These are phyloP conservation scores for Alternaria hordeiaustralica DNA, from an alignment of 2,329 filamentous ascomycete genomes.

Conservation along the genomic window DNA sequence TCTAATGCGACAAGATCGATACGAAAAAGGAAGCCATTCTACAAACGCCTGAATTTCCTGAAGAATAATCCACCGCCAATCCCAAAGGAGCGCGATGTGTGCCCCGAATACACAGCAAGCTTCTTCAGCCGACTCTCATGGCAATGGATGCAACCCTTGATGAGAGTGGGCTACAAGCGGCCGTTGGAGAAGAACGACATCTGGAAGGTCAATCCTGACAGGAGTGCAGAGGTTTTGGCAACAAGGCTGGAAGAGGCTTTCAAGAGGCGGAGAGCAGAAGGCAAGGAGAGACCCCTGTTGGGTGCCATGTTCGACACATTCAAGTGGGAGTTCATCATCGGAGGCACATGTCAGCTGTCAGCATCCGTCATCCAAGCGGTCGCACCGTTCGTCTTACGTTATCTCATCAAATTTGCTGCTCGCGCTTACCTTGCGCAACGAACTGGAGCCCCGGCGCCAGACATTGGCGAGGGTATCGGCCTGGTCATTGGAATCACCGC, in stretches of 20 bases:
- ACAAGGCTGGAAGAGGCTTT: slow-evolving; percentile 72
- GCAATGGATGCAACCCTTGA: slow-evolving; percentile 88
- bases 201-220: slow-evolving; percentile 83
- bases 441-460: slow-evolving; percentile 62
- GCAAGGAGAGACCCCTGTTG: slow-evolving; percentile 75
- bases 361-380: slow-evolving; percentile 78
- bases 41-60: slow-evolving; percentile 60
- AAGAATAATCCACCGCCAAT: slow-evolving; percentile 62
- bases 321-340: slow-evolving; percentile 81
- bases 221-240: slow-evolving; percentile 74
- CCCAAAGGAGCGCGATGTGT: slow-evolving; percentile 61
- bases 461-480: slow-evolving; percentile 78
- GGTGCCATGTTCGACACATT: slow-evolving; percentile 88
- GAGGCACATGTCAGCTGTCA: slow-evolving; percentile 76
- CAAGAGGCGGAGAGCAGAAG: slow-evolving; percentile 66
- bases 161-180: slow-evolving; percentile 83
- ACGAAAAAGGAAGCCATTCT: slow-evolving; percentile 61
- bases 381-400: slow-evolving; percentile 83
- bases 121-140: slow-evolving; percentile 81
- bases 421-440: slow-evolving; percentile 75
- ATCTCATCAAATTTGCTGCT: slow-evolving; percentile 82
- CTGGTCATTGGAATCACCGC: slow-evolving; percentile 81
- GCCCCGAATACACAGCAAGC: slow-evolving; percentile 73
- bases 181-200: slow-evolving; percentile 84
- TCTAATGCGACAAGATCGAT: slow-evolving; percentile 35